These are phyloP conservation scores for Globisporangium polare DNA, from an alignment of 352 stramenopile species.

Conservation along the genomic window DNA sequence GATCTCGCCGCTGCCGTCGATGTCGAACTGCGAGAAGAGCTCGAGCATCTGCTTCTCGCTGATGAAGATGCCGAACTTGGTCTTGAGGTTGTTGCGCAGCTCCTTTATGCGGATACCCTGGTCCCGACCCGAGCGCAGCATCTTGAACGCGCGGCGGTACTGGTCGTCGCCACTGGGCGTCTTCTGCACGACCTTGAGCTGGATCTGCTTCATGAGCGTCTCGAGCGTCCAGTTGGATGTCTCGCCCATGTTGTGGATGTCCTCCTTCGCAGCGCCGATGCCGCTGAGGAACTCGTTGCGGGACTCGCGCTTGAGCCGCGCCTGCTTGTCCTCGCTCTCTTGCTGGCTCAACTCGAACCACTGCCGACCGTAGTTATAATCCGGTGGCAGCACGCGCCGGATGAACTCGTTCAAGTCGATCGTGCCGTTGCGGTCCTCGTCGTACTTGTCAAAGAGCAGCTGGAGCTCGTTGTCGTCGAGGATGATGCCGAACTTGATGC, in stretches of 20 bases:
- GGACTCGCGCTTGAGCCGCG: conserved; percentile 49
- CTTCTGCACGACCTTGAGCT: conserved; percentile 74
- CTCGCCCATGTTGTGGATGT: conserved; percentile 40
- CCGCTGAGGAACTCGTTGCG: conserved; percentile 61
- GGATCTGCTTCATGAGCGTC: conserved; percentile 65
- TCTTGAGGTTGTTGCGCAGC: conserved; percentile 76
- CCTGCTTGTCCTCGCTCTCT: conserved; percentile 57
- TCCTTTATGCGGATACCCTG: conserved; percentile 65
- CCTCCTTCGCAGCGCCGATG: conserved; percentile 22
- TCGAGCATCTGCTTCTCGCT: conserved; percentile 71
- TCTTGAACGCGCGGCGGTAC: conserved; percentile 76
- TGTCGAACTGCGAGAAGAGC: conserved; percentile 60
- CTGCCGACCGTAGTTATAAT: conserved; percentile 70
- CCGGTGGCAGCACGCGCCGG: conserved; percentile 58
- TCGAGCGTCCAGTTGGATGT: conserved; percentile 63
- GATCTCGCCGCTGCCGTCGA: conserved; percentile 65
- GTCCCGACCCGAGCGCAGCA: conserved; percentile 63
- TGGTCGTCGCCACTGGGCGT: conserved; percentile 74
- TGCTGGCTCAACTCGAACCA: conserved; percentile 77
- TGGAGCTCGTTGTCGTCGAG: conserved; percentile 66
- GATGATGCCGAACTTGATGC: conserved; percentile 78
- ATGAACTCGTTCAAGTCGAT: conserved; percentile 87
- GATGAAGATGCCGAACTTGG: conserved; percentile 73
- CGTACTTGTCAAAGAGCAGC: conserved; percentile 83
- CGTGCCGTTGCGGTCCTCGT: conserved; percentile 71